phyloP scores from a whole-genome alignment of 768 basidiomycete species.

The Phanerochaete sordida region DNA sequence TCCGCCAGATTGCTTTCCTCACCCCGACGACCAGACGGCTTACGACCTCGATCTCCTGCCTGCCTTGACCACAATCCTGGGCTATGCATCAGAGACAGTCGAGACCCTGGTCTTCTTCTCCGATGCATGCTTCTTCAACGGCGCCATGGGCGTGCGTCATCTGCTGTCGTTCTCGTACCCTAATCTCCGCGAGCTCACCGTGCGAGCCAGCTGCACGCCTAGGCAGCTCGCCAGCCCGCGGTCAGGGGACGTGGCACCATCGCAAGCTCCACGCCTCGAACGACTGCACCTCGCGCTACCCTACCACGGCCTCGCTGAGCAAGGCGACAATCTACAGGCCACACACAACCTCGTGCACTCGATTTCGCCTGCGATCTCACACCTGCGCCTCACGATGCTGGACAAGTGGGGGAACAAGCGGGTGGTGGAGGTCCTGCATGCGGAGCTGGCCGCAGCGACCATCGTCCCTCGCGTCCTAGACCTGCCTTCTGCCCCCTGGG shows the following conservation, averaged over 20 bases:
- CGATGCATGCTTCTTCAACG: constrained; percentile 9
- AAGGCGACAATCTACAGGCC: constrained; percentile 11
- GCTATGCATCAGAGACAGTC: constrained; percentile 13
- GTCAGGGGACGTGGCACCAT: neutral
- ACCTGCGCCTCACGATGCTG: constrained; percentile 19
- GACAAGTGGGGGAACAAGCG: constrained; percentile 19
- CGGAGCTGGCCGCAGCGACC: constrained; percentile 14
- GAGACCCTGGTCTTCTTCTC: constrained; percentile 14
- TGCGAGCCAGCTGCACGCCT: constrained; percentile 19
- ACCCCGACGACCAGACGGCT: neutral
- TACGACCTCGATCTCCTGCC: constrained; percentile 9
- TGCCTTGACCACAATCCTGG: constrained; percentile 7
- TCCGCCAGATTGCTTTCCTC: neutral
- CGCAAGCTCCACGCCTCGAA: constrained; percentile 8
- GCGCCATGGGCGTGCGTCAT: constrained; percentile 9
- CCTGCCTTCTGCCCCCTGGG: constrained; percentile 9
- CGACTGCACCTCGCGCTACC: constrained; percentile 18
- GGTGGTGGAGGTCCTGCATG: constrained; percentile 18
- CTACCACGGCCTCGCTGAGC: constrained; percentile 17
- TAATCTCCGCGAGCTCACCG: constrained; percentile 15
- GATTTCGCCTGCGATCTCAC: constrained; percentile 8
- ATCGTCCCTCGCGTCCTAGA: constrained; percentile 11
- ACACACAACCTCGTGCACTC: constrained; percentile 12
- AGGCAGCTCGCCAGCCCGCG: constrained; percentile 5
- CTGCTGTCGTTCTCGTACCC: constrained; percentile 12